phyloP scores from a whole-genome alignment of 2,329 filamentous ascomycete species.

The Macrophomina tecta region DNA sequence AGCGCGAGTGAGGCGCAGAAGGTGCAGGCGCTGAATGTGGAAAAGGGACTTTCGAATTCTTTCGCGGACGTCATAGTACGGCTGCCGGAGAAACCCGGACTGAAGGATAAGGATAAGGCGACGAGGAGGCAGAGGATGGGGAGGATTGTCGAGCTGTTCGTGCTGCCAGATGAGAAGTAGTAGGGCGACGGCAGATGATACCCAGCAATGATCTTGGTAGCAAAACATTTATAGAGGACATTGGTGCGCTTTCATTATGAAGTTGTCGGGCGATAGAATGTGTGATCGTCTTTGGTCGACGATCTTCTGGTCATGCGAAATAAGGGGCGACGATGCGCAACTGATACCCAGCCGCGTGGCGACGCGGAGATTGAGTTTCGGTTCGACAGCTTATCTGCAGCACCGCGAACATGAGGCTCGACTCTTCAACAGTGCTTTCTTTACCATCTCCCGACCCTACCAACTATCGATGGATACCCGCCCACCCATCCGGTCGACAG shows the following conservation, averaged over 20 bases:
- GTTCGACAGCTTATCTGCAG: neutral
- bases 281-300: too few species aligned
- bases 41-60: constrained; percentile 67
- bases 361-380: neutral
- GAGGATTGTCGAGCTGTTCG: constrained; percentile 73
- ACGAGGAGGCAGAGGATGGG: constrained; percentile 68
- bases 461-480: neutral
- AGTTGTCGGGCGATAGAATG: neutral
- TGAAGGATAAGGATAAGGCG: constrained; percentile 65
- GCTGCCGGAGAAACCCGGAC: constrained; percentile 36
- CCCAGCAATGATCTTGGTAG: constrained; percentile 3
- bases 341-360: too few species aligned
- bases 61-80: constrained; percentile 71
- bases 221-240: neutral
- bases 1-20: constrained; percentile 54
- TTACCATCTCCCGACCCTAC: too few species aligned
- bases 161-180: constrained; percentile 41
- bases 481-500: neutral
- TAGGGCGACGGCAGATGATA: constrained; percentile 6
- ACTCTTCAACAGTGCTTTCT: too few species aligned
- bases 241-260: neutral
- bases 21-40: constrained; percentile 50
- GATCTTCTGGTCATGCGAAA: too few species aligned
- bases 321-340: too few species aligned
- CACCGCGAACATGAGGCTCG: too few species aligned